Percentiles rank a stretch among this genome's conserved stretches.
Conservation (phyloP, 768 basidiomycete species). For the Phanerochaete carnosa region DNA sequence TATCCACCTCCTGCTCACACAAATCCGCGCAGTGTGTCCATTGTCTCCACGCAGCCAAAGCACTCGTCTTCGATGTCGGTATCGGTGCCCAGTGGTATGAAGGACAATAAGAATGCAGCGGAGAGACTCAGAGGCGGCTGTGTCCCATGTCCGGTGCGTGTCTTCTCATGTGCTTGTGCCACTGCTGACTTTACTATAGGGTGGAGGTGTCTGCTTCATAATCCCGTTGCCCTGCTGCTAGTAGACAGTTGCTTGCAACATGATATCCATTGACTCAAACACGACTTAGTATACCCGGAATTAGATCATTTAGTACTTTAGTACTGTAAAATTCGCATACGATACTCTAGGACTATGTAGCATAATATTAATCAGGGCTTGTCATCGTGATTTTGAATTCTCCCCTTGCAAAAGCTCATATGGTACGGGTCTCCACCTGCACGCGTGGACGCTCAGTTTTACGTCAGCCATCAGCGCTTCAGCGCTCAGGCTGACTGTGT, state of each 20-base stretch:
- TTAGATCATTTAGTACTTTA: too few species aligned
- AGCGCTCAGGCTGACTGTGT: conserved; percentile 23
- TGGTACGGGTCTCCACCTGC: too few species aligned
- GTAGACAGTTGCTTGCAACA: not conserved
- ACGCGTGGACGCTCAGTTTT: too few species aligned
- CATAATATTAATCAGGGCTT: not conserved
- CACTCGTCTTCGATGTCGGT: not conserved
- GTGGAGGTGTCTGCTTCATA: conserved; percentile 14
- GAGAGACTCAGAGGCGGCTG: conserved; percentile 16
- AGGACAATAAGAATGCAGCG: not conserved
- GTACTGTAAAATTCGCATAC: too few species aligned
- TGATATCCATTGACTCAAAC: too few species aligned
- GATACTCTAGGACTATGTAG: too few species aligned
- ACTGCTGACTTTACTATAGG: not conserved
- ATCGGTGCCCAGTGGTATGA: not conserved
- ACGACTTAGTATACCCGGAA: too few species aligned
- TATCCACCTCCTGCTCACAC: conserved; percentile 10
- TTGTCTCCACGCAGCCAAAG: conserved; percentile 1
- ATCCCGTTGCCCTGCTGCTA: conserved; percentile 17
- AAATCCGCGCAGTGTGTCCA: not conserved
- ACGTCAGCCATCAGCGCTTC: too few species aligned
- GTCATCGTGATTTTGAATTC: conserved; percentile 32
- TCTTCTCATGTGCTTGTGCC: not conserved
- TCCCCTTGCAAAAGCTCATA: conserved; percentile 40
- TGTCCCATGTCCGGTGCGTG: conserved; percentile 17